These are phyloP conservation scores for Tuber borchii DNA, from an alignment of 495 filamentous ascomycete genomes.

Conservation along the genomic window DNA sequence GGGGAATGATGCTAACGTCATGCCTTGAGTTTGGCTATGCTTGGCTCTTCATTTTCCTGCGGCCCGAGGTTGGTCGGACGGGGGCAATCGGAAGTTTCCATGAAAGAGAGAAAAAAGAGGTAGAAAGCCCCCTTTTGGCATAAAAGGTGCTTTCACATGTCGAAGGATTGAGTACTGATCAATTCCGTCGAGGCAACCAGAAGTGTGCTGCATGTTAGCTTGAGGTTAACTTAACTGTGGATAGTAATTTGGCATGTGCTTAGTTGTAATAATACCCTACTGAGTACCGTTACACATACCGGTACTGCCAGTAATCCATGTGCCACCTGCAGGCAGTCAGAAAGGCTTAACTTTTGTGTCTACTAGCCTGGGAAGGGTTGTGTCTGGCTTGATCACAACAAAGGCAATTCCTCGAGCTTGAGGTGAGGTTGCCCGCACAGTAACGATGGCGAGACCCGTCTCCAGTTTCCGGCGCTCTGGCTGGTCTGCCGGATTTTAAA, in stretches of 20 bases:
- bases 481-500: background rate
- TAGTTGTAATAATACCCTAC: background rate
- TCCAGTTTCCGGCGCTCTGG: too few relatives aligned
- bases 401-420: background rate
- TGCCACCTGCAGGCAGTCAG: background rate
- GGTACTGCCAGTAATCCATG: background rate
- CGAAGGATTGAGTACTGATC: background rate
- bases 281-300: background rate
- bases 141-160: background rate
- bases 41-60: constrained; percentile 11
- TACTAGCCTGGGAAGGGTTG: background rate
- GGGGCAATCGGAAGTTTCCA: constrained; percentile 26
- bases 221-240: background rate
- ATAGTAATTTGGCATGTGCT: background rate
- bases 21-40: constrained; percentile 13
- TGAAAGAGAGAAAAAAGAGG: background rate
- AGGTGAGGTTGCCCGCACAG: too few relatives aligned
- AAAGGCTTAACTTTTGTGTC: background rate
- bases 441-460: too few relatives aligned
- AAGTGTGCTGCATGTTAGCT: background rate
- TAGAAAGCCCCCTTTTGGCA: background rate
- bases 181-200: background rate
- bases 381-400: background rate
- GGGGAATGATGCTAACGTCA: background rate
- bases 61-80: constrained; percentile 27